Percentiles rank a stretch among this genome's conserved stretches.
Evolutionary conservation across 805 yeast genomes (phyloP).

Genomic region (Lipomyces chichibuensis): DNA sequence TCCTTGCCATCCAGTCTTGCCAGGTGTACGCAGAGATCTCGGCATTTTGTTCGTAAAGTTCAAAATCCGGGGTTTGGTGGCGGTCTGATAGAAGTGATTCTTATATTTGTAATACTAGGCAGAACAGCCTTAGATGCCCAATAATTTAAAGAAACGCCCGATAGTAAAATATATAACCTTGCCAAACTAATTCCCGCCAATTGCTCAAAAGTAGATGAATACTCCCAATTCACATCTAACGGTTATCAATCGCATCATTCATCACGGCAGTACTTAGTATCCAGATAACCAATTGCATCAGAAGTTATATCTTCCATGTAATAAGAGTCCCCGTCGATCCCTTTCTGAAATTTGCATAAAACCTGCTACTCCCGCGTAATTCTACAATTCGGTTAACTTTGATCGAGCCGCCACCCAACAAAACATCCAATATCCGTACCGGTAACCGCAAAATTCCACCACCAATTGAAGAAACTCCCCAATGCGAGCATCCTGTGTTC

Average conservation of each 20-base stretch:
- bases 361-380: not conserved
- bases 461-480: not conserved
- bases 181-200: not conserved
- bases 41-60: no score
- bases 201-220: not conserved
- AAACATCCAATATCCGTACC: not conserved
- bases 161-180: not conserved
- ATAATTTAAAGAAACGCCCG: not conserved
- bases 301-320: not conserved
- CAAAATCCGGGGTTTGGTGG: no score
- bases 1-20: no score
- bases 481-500: not conserved
- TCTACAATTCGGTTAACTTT: not conserved
- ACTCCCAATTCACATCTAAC: not conserved
- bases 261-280: not conserved
- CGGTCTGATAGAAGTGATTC: not conserved
- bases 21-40: no score
- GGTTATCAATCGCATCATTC: not conserved
- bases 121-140: not conserved
- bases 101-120: not conserved
- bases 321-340: not conserved
- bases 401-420: not conserved
- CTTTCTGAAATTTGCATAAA: not conserved
- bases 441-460: conserved; percentile 1
- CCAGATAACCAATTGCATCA: not conserved